These are phyloP conservation scores for Chenopodium album DNA, from an alignment of 148 eudicot genomes.

Conservation along the genomic window DNA sequence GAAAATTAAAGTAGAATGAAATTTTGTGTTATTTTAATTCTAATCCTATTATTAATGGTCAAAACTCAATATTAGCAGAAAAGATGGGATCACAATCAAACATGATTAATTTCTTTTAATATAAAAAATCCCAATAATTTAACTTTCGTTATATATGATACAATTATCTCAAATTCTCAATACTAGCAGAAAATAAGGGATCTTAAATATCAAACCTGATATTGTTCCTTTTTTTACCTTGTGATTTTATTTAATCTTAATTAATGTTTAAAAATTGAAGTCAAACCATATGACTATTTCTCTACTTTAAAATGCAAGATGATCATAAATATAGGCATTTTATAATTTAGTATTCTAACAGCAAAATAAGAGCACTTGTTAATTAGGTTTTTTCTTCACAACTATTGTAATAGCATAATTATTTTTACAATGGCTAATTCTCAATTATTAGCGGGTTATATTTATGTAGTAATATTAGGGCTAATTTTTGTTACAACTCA, in stretches of 20 bases:
- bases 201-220: neutral
- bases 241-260: no score
- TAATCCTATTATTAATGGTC: no score
- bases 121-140: no score
- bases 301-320: no score
- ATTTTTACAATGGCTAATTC: constrained; percentile 9
- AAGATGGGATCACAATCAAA: no score
- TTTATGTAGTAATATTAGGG: neutral
- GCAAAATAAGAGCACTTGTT: neutral
- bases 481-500: neutral
- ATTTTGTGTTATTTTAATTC: no score
- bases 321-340: neutral
- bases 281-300: neutral
- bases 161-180: neutral
- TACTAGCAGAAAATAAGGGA: constrained; percentile 1
- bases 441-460: neutral
- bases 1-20: no score
- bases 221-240: no score
- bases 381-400: neutral
- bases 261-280: no score
- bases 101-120: no score
- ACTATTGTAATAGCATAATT: neutral
- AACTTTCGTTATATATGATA: constrained; percentile 16
- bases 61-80: no score
- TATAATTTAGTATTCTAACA: neutral